A percentile compares a stretch with the other conserved stretches of the same genome.
Conservation (phyloP, 2,329 filamentous ascomycete genomes). For the Ophiostoma sp. region DNA sequence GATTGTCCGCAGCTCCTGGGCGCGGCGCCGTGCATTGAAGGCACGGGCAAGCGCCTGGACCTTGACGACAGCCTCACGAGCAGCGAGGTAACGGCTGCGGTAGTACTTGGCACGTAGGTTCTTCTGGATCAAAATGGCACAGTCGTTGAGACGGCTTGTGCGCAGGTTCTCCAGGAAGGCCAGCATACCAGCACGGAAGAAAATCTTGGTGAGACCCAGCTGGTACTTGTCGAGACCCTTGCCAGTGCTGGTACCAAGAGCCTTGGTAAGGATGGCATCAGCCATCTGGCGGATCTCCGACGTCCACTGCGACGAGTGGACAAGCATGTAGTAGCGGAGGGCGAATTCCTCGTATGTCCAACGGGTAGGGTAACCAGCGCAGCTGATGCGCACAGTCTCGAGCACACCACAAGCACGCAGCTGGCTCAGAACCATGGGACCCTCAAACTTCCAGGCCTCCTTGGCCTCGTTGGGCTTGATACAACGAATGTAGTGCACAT, state of each 20-base stretch:
- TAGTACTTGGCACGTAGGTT: slow-evolving; percentile 95
- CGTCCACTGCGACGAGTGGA: slow-evolving; percentile 84
- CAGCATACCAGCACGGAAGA: slow-evolving; percentile 98
- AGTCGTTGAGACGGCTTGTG: slow-evolving; percentile 83
- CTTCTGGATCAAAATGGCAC: slow-evolving; percentile 97
- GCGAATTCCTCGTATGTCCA: slow-evolving; percentile 99
- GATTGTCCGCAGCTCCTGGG: slow-evolving; percentile 73
- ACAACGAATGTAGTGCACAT: slow-evolving; percentile 97
- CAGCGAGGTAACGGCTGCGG: slow-evolving; percentile 81
- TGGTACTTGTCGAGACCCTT: slow-evolving; percentile 90
- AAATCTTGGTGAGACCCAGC: slow-evolving; percentile 95
- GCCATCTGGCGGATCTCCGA: slow-evolving; percentile 92
- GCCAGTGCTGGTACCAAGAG: slow-evolving; percentile 69
- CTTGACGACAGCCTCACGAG: slow-evolving; percentile 70
- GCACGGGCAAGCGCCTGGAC: slow-evolving; percentile 76
- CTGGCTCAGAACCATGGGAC: slow-evolving; percentile 97
- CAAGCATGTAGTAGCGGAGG: slow-evolving; percentile 95
- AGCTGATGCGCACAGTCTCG: slow-evolving; percentile 95
- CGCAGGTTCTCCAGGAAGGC: slow-evolving; percentile 93
- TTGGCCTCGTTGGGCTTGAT: slow-evolving; percentile 99
- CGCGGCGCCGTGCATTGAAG: slow-evolving; percentile 68
- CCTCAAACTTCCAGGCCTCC: slow-evolving; percentile 95
- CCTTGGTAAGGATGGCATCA: slow-evolving; percentile 82
- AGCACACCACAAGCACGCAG: slow-evolving; percentile 96
- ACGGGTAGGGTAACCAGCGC: slow-evolving; percentile 90